Base-by-base conservation (phyloP, 805 yeast species). In the Cyberlindnera saturnus region DNA sequence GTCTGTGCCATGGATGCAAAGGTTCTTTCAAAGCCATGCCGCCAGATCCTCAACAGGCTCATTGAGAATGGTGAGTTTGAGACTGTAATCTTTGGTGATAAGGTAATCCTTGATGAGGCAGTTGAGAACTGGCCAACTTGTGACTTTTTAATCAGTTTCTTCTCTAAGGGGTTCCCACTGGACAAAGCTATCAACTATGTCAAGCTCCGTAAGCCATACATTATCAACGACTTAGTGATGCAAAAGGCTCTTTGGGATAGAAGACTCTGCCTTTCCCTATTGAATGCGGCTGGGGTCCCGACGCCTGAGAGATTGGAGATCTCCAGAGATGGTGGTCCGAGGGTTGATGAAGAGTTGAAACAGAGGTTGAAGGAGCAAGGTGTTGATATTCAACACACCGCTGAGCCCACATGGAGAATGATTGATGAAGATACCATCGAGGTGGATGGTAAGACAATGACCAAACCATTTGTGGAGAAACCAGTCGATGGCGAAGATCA, bases 401-500 rank as follows among this genome's bases (percentile, higher is more conserved):
- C 70, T 13, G 96, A 87, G 61, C 93, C 95, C 0, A 61, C 64
- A 10, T 88, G 96, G 91, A 73, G 73, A 51, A 88, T 93, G 98
- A 65, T 85, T 23, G 95, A 87, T 60, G 93, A 85, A 42, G 95
- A 91, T 47, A 82, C 96, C 3, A 69, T 84, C 36, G 75, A 74
- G 46, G 93, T 86, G 18, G 77, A 85, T 52, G 96, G 95, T 8
- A 63, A 76, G 54, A 67, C 69, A 8, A 67, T 93, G 67, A 72
- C 70, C 34, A 93, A 93, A 61, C 99, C 99, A 6, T 93, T 81
- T 71, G 99, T 93, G 30, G 99, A 93, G 63, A 93, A 93, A 55
- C 99, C 99, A 1, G 98, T 90, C 4, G 96, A 93, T 63, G 99
- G 99, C 42, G 99, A 93, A 65, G 96, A 93, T 64, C 99, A 93